Conservation (phyloP, 2,329 filamentous ascomycete species). For the Sarocladium oryzae region DNA sequence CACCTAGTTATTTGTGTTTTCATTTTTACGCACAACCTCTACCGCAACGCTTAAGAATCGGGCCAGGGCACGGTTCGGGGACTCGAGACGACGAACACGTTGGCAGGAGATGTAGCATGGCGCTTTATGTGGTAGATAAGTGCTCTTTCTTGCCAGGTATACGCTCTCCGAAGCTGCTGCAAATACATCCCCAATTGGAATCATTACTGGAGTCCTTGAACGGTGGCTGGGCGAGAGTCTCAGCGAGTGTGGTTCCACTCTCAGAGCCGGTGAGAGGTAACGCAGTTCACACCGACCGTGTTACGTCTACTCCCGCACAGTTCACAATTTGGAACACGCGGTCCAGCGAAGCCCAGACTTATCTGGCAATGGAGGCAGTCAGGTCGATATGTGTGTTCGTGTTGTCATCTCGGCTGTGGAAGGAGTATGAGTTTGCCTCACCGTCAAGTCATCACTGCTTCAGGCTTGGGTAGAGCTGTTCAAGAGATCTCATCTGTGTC, state of each 20-base stretch:
- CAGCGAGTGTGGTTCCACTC: constrained; percentile 16
- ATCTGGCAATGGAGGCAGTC: constrained; percentile 15
- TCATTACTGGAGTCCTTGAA: constrained; percentile 20
- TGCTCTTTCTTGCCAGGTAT: constrained; percentile 13
- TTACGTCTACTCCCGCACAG: constrained; percentile 16
- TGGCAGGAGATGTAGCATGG: too few relatives aligned
- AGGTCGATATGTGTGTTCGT: constrained; percentile 18
- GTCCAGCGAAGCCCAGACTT: constrained; percentile 19
- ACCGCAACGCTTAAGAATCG: constrained; percentile 12
- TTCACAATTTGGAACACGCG: constrained; percentile 19
- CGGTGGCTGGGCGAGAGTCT: constrained; percentile 11
- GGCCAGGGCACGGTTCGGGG: constrained; percentile 20
- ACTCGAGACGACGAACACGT: constrained; percentile 10
- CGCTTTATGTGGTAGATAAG: too few relatives aligned
- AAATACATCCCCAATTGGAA: constrained; percentile 15
- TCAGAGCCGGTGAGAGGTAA: constrained; percentile 18
- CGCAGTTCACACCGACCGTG: constrained; percentile 16
- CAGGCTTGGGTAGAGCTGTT: background rate
- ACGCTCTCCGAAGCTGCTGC: constrained; percentile 14
- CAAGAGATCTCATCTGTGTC: constrained; percentile 2
- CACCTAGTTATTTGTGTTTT: background rate
- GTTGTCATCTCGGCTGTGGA: constrained; percentile 19
- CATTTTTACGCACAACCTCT: background rate
- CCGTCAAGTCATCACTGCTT: constrained; percentile 17
- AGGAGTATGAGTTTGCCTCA: constrained; percentile 18